Conservation (phyloP, 2,329 filamentous ascomycete genomes). For the Coniochaeta prunicola region DNA sequence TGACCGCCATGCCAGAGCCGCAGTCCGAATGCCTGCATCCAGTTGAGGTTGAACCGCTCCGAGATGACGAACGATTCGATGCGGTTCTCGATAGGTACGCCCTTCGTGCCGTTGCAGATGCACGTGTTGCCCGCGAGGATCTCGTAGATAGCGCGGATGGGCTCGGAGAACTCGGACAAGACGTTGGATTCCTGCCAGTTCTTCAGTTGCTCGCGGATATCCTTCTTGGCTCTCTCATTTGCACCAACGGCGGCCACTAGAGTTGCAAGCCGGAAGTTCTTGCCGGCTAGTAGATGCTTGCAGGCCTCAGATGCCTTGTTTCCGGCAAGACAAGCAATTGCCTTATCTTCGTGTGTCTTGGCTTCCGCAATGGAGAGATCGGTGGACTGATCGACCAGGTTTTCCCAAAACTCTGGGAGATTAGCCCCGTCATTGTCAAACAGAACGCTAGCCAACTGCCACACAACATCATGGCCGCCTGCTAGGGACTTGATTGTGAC, state of each 20-base stretch:
- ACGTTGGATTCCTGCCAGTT: conserved; percentile 80
- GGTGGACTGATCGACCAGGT: conserved; percentile 55
- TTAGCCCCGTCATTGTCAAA: conserved; percentile 63
- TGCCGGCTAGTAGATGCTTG: conserved; percentile 65
- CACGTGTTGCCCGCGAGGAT: conserved; percentile 84
- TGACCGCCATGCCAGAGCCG: conserved; percentile 58
- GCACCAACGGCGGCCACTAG: conserved; percentile 76
- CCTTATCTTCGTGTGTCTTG: conserved; percentile 69
- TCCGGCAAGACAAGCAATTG: conserved; percentile 70
- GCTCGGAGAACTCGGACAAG: conserved; percentile 78
- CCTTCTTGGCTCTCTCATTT: conserved; percentile 59
- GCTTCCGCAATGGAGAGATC: conserved; percentile 50
- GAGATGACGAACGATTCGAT: conserved; percentile 75
- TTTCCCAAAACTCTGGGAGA: conserved; percentile 61
- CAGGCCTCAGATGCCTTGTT: conserved; percentile 80
- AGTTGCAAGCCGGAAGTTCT: conserved; percentile 77
- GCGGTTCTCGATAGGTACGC: conserved; percentile 69
- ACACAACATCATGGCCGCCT: conserved; percentile 64
- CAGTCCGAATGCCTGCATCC: conserved; percentile 88
- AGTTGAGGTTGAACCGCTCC: conserved; percentile 77
- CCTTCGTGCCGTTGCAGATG: conserved; percentile 69
- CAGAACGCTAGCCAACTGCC: conserved; percentile 79
- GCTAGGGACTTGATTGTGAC: conserved; percentile 25
- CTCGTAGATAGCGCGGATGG: conserved; percentile 82
- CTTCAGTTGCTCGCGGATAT: conserved; percentile 73